These are phyloP conservation scores for Chrysanthemum lavandulifolium DNA, from an alignment of 129 eudicot species.

Conservation along the genomic window DNA sequence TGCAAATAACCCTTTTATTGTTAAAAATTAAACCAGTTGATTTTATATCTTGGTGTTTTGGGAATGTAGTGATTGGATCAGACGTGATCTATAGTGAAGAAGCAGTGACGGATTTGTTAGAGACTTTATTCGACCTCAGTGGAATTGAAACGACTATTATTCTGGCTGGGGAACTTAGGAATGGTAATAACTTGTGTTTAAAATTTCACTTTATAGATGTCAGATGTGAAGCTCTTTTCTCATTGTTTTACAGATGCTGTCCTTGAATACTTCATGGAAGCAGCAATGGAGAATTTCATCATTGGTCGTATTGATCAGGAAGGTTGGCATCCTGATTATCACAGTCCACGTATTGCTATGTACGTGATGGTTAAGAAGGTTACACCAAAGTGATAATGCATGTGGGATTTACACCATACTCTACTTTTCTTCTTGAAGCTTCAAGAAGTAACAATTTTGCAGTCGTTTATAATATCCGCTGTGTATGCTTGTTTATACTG, in stretches of 20 bases:
- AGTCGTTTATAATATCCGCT: not conserved
- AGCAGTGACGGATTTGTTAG: conserved; percentile 75
- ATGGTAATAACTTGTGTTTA: too few relatives aligned
- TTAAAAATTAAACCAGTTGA: not conserved
- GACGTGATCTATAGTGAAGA: conserved; percentile 91
- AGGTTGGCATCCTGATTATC: conserved; percentile 85
- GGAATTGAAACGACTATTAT: conserved; percentile 31
- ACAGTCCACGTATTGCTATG: conserved; percentile 71
- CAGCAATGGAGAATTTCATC: conserved; percentile 62
- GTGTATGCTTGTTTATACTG: too few relatives aligned
- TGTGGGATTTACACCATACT: not conserved
- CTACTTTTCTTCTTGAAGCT: not conserved
- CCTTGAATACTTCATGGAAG: conserved; percentile 83
- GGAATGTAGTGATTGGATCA: conserved; percentile 68
- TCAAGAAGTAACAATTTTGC: conserved; percentile 4
- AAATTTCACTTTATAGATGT: too few relatives aligned
- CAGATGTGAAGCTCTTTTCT: not conserved
- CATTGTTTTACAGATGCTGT: conserved; percentile 58
- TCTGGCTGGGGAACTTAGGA: conserved; percentile 1
- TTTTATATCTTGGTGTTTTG: not conserved
- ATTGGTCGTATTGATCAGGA: conserved; percentile 70
- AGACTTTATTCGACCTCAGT: conserved; percentile 58
- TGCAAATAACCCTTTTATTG: too few relatives aligned
- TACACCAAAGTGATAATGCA: not conserved
- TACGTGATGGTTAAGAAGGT: conserved; percentile 58